Percentiles rank a stretch among this genome's conserved stretches.
Evolutionary conservation across 2,329 filamentous ascomycete genomes (phyloP).

Genomic region (Microascus cirrosus): DNA sequence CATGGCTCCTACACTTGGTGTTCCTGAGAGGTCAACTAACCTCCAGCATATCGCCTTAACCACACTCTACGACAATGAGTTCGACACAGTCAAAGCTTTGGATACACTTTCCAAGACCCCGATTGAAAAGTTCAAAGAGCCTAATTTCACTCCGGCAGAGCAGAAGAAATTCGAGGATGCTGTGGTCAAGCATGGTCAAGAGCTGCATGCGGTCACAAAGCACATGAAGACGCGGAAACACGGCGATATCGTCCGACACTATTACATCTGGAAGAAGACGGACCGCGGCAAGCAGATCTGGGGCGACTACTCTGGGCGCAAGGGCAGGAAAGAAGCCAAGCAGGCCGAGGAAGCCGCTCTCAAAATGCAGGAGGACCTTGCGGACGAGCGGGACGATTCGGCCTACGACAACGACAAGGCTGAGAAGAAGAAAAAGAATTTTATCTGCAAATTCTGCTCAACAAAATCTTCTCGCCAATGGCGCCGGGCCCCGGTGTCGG

Average conservation of each 20-base stretch:
- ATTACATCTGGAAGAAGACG: slow-evolving; percentile 98
- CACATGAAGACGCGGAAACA: slow-evolving; percentile 65
- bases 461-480: slow-evolving; percentile 76
- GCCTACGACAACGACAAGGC: slow-evolving; percentile 91
- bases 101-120: slow-evolving; percentile 58
- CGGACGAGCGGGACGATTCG: slow-evolving; percentile 86
- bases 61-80: slow-evolving; percentile 60
- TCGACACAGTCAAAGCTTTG: slow-evolving; percentile 60
- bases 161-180: slow-evolving; percentile 87
- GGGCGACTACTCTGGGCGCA: slow-evolving; percentile 78
- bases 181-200: slow-evolving; percentile 81
- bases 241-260: slow-evolving; percentile 77
- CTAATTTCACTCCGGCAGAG: slow-evolving; percentile 66
- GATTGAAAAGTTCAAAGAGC: slow-evolving; percentile 69
- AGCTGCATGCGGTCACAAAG: slow-evolving; percentile 70
- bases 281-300: slow-evolving; percentile 76
- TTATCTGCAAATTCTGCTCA: slow-evolving; percentile 89
- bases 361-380: slow-evolving; percentile 84
- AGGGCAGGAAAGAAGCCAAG: slow-evolving; percentile 79
- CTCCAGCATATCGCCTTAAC: slow-evolving; percentile 75
- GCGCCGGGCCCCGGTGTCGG: slow-evolving; percentile 74
- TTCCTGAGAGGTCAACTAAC: slow-evolving; percentile 71
- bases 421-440: slow-evolving; percentile 62
- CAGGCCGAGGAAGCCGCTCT: slow-evolving; percentile 58
- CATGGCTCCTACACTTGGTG: slow-evolving; percentile 54